Base-by-base conservation (phyloP, 2,329 filamentous ascomycete genomes). In the Verticillium klebahnii region DNA sequence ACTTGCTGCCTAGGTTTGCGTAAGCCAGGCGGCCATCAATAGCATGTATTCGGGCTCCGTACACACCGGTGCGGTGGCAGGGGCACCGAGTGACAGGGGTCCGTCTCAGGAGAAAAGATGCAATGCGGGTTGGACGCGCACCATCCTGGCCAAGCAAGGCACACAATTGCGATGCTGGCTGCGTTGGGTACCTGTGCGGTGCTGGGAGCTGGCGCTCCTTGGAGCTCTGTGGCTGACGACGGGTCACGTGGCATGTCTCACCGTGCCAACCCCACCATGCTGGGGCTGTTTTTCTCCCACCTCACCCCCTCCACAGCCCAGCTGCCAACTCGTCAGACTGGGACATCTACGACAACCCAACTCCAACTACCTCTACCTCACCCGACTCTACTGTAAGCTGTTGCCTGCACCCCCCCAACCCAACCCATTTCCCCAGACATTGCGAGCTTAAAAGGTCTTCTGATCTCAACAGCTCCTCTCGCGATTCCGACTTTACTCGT, bases 241-340 rank as follows among this genome's bases (percentile, higher is more conserved):
- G 45, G 11, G 63, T 66, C 64, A 66, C 64, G 64, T 66, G 64
- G 32, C 29, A 32, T 61, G 59, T 65, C 64, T 66, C 63, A 66
- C 64, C 63, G 57, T 56, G 64, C 64, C 64, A 65, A 66, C 64
- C 64, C 64, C 64, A 66, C 64, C 64, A 66, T 62, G 29, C 34
- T 54, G 64, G 58, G 63, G 61, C 63, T 65, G 64, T 66, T 66
- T 66, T 66, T 65, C 61, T 65, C 63, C 63, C 61, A 63, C 61
- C 63, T 62, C 63, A 63, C 64, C 63, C 63, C 63, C 57, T 65
- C 56, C 45, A 52, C 11, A 23, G 45, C 45, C 45, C 45, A 52
- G 34, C 62, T 57, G 57, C 64, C 64, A 66, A 62, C 64, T 66
- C 63, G 54, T 58, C 62, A 52, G 45, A 52, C 45, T 19, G 19